Conservation (phyloP, 192 early-diverging fungal species). For the Backusella sp. region DNA sequence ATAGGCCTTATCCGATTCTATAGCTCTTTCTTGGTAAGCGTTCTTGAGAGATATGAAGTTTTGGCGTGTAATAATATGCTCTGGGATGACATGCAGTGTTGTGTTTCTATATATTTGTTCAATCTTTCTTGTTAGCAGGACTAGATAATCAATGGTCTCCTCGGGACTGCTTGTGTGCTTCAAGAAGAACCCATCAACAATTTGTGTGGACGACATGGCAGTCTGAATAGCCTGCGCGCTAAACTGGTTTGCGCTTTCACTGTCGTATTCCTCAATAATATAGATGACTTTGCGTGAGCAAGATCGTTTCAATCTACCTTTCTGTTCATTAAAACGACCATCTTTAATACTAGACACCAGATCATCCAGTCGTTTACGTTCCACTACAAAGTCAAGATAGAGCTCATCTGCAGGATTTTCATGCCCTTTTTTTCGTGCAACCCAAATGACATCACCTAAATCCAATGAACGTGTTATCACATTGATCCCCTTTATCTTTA, state of each 20-base stretch:
- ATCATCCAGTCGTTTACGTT: conserved; percentile 95
- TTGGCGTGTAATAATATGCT: conserved; percentile 42
- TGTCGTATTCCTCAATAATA: conserved; percentile 79
- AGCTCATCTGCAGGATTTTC: conserved; percentile 54
- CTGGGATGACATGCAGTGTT: conserved; percentile 57
- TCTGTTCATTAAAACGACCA: conserved; percentile 91
- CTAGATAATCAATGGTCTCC: conserved; percentile 81
- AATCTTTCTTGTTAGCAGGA: conserved; percentile 58
- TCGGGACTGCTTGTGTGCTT: conserved; percentile 74
- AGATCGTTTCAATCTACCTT: conserved; percentile 73
- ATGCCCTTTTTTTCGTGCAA: conserved; percentile 51
- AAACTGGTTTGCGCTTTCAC: conserved; percentile 59
- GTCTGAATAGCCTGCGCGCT: conserved; percentile 66
- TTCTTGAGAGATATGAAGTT: conserved; percentile 53
- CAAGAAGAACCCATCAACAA: conserved; percentile 80
- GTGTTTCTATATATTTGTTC: conserved; percentile 42
- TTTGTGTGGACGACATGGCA: conserved; percentile 71
- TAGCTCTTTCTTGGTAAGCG: neutral
- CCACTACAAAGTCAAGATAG: conserved; percentile 82
- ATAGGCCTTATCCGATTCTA: conserved; percentile 20
- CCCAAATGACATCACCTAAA: conserved; percentile 90
- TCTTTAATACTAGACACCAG: conserved; percentile 90
- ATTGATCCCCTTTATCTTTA: conserved; percentile 57
- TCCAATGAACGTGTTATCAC: conserved; percentile 62
- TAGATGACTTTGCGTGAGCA: conserved; percentile 81